Evolutionary conservation across 1,284 basidiomycete species (phyloP), one percentile per base, ranked within the genome.

Genomic region (Volvariella volvacea): DNA sequence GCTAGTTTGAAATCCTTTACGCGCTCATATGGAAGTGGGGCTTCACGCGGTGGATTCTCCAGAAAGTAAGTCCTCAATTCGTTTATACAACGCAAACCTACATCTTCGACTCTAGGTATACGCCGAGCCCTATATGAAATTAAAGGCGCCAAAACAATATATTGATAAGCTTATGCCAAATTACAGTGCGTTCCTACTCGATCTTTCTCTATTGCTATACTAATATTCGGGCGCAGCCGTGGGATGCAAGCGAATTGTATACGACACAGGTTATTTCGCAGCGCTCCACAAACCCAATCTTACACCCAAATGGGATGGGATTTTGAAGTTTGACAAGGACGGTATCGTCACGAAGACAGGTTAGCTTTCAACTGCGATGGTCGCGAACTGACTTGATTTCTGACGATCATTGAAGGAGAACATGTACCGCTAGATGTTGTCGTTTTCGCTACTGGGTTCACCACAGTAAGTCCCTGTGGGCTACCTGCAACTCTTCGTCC

Each of bases 211-310:
- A 37, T 22, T n/a, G 6, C 44, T 9, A 15, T 12, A 39, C 12
- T 37, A 4, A 21, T 37, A 16, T 17, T 21, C 9, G 3, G 2
- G 32, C 28, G 17, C 22, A 64, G 62, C 50, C 9, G 21, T 52
- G n/a, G 66, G 65, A 15, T 70, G 67, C 52, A 70, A 66, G 49
- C 62, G 68, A 0, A 45, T 66, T 10, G 49, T 70, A 4, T 50
- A 62, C 39, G 65, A 71, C 44, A 52, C 58, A 1, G 58, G 55
- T 3, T 70, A 65, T 50, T 54, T 68, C n/a, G 50, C 55, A 14
- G 50, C 60, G 8, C 58, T 74, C 17, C 58, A 66, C 40, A 56
- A 58, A 8, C 60, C 65, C 4, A 74, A 73, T 47, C 55, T 74
- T 14, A 44, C 56, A 1, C 49, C 72, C 9, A 57, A 58, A 31